Percentiles rank a stretch among this genome's conserved stretches.
Conservation (phyloP, 306 rosid genomes). For the Cucurbita maxima region DNA sequence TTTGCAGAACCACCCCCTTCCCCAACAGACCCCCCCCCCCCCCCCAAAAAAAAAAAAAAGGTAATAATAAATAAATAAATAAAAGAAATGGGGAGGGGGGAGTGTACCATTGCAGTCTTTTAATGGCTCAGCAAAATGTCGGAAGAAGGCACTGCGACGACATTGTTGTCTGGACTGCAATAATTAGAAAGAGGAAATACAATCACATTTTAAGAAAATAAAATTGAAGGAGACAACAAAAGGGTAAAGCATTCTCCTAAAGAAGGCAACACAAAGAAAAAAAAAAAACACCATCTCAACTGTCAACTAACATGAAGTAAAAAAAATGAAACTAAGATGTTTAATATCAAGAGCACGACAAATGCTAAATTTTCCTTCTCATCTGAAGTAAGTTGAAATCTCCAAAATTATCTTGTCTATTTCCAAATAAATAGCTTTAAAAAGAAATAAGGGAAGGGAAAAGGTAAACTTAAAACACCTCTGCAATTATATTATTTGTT, state of each 20-base stretch:
- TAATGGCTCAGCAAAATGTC: conserved; percentile 79
- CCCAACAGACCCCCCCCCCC: not conserved
- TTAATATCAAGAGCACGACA: not conserved
- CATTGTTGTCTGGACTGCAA: conserved; percentile 70
- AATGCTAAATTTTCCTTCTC: not conserved
- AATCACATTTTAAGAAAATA: not conserved
- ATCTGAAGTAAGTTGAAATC: not conserved
- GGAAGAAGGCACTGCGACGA: conserved; percentile 63
- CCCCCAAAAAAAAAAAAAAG: no score
- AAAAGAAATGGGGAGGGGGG: not conserved
- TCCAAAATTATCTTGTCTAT: not conserved
- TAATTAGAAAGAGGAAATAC: conserved; percentile 9
- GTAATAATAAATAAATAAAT: no score
- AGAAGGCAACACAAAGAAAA: no score
- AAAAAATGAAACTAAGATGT: not conserved
- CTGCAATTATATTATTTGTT: not conserved
- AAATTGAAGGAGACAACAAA: no score
- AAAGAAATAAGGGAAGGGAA: not conserved
- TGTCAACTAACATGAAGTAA: not conserved
- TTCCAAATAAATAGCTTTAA: not conserved
- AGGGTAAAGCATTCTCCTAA: no score
- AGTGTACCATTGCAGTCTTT: conserved; percentile 27
- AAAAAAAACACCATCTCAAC: not conserved
- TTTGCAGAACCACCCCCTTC: not conserved
- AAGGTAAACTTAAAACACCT: not conserved